Conservation (phyloP, 2,329 filamentous ascomycete genomes). For the Madurella mycetomatis region DNA sequence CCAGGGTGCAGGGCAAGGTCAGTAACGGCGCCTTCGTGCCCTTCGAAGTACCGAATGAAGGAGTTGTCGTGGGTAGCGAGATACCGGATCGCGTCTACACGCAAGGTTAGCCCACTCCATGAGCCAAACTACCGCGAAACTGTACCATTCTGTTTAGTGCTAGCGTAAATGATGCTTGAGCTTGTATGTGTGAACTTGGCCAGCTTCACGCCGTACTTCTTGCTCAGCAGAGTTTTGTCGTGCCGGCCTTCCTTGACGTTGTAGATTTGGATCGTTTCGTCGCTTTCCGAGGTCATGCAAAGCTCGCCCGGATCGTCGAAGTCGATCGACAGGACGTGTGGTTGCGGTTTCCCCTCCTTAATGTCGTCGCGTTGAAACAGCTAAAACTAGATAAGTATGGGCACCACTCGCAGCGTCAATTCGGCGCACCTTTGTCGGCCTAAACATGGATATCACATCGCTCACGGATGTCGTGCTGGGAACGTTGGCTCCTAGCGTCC, state of each 20-base stretch:
- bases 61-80: slow-evolving; percentile 92
- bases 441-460: slow-evolving; percentile 72
- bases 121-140: neutral
- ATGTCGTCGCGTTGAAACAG: slow-evolving; percentile 57
- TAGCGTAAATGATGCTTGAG: slow-evolving; percentile 89
- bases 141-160: slow-evolving; percentile 84
- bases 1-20: slow-evolving; percentile 79
- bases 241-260: slow-evolving; percentile 87
- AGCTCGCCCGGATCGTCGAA: slow-evolving; percentile 95
- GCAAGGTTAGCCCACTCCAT: neutral
- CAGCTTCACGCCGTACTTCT: slow-evolving; percentile 94
- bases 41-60: slow-evolving; percentile 93
- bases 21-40: slow-evolving; percentile 81
- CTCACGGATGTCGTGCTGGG: slow-evolving; percentile 61
- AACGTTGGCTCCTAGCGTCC: slow-evolving; percentile 40
- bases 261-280: slow-evolving; percentile 94
- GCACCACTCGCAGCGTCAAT: neutral
- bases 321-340: slow-evolving; percentile 81
- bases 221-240: slow-evolving; percentile 84
- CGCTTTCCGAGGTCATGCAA: slow-evolving; percentile 83
- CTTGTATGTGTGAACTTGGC: slow-evolving; percentile 91
- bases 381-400: slow-evolving; percentile 30
- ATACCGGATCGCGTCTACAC: slow-evolving; percentile 72
- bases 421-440: slow-evolving; percentile 68
- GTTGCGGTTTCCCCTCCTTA: slow-evolving; percentile 49